These are phyloP conservation scores for Tetracentron sinense DNA, from an alignment of 164 flowering plant species.

Conservation along the genomic window DNA sequence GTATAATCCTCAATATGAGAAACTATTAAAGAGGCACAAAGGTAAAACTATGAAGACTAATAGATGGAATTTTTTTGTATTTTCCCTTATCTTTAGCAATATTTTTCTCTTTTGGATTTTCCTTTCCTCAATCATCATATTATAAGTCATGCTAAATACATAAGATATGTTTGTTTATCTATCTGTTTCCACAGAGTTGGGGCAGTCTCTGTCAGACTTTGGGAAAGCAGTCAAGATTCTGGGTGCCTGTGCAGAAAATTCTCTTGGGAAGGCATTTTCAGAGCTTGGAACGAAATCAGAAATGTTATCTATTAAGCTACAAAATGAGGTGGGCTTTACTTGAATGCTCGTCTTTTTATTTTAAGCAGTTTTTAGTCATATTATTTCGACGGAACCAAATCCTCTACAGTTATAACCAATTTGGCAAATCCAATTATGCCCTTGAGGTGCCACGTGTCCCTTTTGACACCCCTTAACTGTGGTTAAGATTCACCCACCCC, in stretches of 20 bases:
- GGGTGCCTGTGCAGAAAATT: slow-evolving; percentile 75
- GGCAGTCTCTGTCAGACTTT: slow-evolving; percentile 84
- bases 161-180: background rate
- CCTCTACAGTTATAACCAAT: too few species aligned
- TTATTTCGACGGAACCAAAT: too few species aligned
- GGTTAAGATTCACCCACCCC: too few species aligned
- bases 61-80: background rate
- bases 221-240: slow-evolving; percentile 89
- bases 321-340: slow-evolving; percentile 62
- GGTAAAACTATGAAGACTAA: slow-evolving; percentile 37
- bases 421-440: too few species aligned
- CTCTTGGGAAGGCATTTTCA: slow-evolving; percentile 86
- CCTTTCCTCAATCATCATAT: too few species aligned
- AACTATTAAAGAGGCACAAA: slow-evolving; percentile 92
- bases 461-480: too few species aligned
- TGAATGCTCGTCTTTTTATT: background rate
- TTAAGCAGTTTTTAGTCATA: background rate
- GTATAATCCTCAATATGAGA: slow-evolving; percentile 86
- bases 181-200: slow-evolving; percentile 56
- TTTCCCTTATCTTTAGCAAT: background rate
- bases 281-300: slow-evolving; percentile 87
- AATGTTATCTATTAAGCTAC: slow-evolving; percentile 60
- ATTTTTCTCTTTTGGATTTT: too few species aligned
- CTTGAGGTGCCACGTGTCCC: too few species aligned
- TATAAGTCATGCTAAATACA: background rate